These are phyloP conservation scores for Papiliotrema fonsecae DNA, from an alignment of 1,284 basidiomycete genomes.

Conservation along the genomic window DNA sequence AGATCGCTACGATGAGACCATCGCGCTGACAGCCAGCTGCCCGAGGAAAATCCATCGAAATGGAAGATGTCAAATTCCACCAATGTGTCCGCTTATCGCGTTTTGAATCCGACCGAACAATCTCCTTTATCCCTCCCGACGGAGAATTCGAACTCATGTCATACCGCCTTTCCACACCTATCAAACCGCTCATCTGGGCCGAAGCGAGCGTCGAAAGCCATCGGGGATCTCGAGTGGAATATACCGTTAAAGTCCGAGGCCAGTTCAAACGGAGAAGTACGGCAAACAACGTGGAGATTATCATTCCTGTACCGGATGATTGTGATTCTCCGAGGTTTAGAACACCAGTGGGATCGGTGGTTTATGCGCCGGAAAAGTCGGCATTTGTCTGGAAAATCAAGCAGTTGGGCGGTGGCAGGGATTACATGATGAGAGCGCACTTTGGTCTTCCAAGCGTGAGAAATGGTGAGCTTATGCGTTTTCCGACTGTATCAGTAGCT, in stretches of 20 bases:
- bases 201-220: conserved; percentile 95
- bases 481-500: neutral
- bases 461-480: conserved; percentile 57
- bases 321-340: conserved; percentile 97
- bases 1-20: neutral
- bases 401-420: conserved; percentile 83
- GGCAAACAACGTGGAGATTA: conserved; percentile 98
- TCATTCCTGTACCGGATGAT: conserved; percentile 96
- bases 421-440: conserved; percentile 93
- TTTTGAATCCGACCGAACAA: conserved; percentile 98
- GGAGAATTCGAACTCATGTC: conserved; percentile 99
- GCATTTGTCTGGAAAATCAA: conserved; percentile 99
- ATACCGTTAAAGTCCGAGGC: conserved; percentile 96
- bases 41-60: conserved; percentile 95
- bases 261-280: conserved; percentile 96
- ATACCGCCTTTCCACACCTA: conserved; percentile 89
- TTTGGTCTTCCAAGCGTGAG: conserved; percentile 88
- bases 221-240: conserved; percentile 88
- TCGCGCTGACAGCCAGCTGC: conserved; percentile 57
- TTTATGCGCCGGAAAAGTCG: conserved; percentile 92
- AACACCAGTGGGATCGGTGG: conserved; percentile 83
- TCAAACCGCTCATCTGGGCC: conserved; percentile 97
- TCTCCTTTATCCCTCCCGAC: conserved; percentile 98
- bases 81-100: conserved; percentile 99
- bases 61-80: conserved; percentile 99